Conservation (phyloP, 441 rosid species). For the Gossypium trilobum region DNA sequence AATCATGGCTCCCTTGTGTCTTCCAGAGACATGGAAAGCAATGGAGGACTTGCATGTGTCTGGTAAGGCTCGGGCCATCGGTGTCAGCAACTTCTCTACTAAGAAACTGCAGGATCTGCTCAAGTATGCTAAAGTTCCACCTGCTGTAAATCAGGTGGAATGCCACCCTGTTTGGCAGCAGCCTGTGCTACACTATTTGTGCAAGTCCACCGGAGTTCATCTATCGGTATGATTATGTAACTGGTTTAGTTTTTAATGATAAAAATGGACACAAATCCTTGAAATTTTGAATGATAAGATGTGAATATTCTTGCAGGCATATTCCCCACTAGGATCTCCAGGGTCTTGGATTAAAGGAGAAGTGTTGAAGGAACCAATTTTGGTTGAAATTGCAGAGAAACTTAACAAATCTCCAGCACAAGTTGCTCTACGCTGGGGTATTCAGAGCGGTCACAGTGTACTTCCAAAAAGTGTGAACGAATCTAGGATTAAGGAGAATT, state of each 20-base stretch:
- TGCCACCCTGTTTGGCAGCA: slow-evolving; percentile 58
- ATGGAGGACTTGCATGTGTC: slow-evolving; percentile 42
- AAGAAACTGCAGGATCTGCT: slow-evolving; percentile 41
- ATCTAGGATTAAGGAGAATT: slow-evolving; percentile 36
- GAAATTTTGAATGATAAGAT: not conserved
- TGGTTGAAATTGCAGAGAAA: slow-evolving; percentile 32
- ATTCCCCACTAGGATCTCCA: slow-evolving; percentile 49
- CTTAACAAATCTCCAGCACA: slow-evolving; percentile 44
- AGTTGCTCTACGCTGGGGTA: slow-evolving; percentile 46
- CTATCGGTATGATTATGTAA: slow-evolving; percentile 28
- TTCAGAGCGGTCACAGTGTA: slow-evolving; percentile 42
- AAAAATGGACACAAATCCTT: not conserved
- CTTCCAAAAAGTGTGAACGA: slow-evolving; percentile 46
- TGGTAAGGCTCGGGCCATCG: slow-evolving; percentile 37
- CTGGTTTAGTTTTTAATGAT: not conserved
- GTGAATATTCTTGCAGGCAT: slow-evolving; percentile 23
- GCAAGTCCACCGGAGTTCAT: slow-evolving; percentile 48
- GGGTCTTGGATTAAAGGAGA: slow-evolving; percentile 44
- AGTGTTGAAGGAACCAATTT: slow-evolving; percentile 32
- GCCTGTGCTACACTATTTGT: slow-evolving; percentile 36
- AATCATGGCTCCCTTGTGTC: slow-evolving; percentile 33
- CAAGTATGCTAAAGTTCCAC: slow-evolving; percentile 33
- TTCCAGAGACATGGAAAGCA: slow-evolving; percentile 47
- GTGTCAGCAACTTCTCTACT: slow-evolving; percentile 41
- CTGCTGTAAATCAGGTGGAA: slow-evolving; percentile 56